Evolutionary conservation across 2,329 filamentous ascomycete species (phyloP).

Genomic region (Aspergillus brasiliensis): DNA sequence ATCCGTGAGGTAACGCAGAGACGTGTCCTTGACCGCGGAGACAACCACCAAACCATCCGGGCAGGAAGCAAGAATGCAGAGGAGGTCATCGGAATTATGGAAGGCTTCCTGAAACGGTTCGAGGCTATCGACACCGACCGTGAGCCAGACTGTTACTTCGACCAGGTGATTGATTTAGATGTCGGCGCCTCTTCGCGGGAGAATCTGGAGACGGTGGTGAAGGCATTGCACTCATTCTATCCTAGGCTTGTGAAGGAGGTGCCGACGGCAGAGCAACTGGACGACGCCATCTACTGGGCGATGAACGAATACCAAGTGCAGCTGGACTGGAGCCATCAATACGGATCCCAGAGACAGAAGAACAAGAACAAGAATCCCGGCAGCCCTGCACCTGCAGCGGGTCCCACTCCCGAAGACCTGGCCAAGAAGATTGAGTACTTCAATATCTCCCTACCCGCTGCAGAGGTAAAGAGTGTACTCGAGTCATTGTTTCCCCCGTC

Average conservation of each 20-base stretch:
- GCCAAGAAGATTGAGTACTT: slow-evolving; percentile 68
- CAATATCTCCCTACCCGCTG: slow-evolving; percentile 56
- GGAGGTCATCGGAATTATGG: slow-evolving; percentile 90
- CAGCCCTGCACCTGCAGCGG: slow-evolving; percentile 18
- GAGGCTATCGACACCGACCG: slow-evolving; percentile 69
- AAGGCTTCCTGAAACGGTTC: slow-evolving; percentile 85
- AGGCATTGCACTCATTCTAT: slow-evolving; percentile 71
- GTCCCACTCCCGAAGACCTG: slow-evolving; percentile 35
- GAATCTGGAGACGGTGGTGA: slow-evolving; percentile 81
- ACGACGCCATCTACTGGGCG: slow-evolving; percentile 74
- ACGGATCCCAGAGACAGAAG: slow-evolving; percentile 40
- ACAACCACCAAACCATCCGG: slow-evolving; percentile 98
- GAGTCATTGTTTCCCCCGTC: slow-evolving; percentile 66
- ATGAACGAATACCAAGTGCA: slow-evolving; percentile 76
- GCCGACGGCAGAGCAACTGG: slow-evolving; percentile 72
- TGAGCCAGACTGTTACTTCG: slow-evolving; percentile 79
- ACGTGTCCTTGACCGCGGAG: slow-evolving; percentile 80
- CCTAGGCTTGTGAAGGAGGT: slow-evolving; percentile 69
- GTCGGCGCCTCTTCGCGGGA: slow-evolving; percentile 73
- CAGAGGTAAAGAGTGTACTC: slow-evolving; percentile 60
- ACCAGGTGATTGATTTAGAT: slow-evolving; percentile 82
- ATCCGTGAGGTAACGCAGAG: slow-evolving; percentile 75
- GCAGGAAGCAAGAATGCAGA: slow-evolving; percentile 69
- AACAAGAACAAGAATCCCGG: slow-evolving; percentile 26
- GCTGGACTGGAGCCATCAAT: slow-evolving; percentile 66